phyloP scores from a whole-genome alignment of 345 rosid species.

The Arabis hirsuta region DNA sequence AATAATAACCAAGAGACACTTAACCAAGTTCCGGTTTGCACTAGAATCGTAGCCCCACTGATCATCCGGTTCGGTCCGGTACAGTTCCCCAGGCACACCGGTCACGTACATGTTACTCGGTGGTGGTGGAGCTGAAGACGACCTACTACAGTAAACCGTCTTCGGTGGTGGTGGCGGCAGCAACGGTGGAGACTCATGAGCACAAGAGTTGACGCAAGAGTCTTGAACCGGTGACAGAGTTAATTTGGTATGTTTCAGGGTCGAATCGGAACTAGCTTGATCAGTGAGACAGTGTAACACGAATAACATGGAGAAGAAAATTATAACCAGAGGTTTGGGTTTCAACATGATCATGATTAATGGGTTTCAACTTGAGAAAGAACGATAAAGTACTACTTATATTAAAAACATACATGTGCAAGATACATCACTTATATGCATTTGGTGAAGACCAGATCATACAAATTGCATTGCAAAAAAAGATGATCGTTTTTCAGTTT shows the following conservation, averaged over 20 bases:
- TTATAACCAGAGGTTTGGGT: neutral
- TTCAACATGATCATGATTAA: slow-evolving; percentile 27
- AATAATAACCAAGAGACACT: slow-evolving; percentile 35
- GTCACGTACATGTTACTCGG: slow-evolving; percentile 58
- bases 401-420: slow-evolving; percentile 19
- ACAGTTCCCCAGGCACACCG: slow-evolving; percentile 55
- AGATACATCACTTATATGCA: slow-evolving; percentile 30
- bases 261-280: slow-evolving; percentile 22
- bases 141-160: slow-evolving; percentile 33
- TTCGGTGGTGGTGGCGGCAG: slow-evolving; percentile 43
- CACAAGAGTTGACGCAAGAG: slow-evolving; percentile 41
- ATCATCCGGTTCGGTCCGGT: slow-evolving; percentile 43
- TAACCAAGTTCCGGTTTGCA: slow-evolving; percentile 38
- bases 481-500: slow-evolving; percentile 25
- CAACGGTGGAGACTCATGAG: slow-evolving; percentile 48
- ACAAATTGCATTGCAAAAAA: slow-evolving; percentile 23
- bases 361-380: neutral
- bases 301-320: slow-evolving; percentile 8
- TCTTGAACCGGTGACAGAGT: slow-evolving; percentile 40
- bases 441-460: slow-evolving; percentile 37
- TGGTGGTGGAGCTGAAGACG: slow-evolving; percentile 51
- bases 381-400: neutral
- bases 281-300: slow-evolving; percentile 23
- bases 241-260: slow-evolving; percentile 38
- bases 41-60: slow-evolving; percentile 48